Percentiles rank a stretch among this genome's conserved stretches.
Evolutionary conservation across 2,329 filamentous ascomycete species (phyloP).

Genomic region (Hymenoscyphus repandus): DNA sequence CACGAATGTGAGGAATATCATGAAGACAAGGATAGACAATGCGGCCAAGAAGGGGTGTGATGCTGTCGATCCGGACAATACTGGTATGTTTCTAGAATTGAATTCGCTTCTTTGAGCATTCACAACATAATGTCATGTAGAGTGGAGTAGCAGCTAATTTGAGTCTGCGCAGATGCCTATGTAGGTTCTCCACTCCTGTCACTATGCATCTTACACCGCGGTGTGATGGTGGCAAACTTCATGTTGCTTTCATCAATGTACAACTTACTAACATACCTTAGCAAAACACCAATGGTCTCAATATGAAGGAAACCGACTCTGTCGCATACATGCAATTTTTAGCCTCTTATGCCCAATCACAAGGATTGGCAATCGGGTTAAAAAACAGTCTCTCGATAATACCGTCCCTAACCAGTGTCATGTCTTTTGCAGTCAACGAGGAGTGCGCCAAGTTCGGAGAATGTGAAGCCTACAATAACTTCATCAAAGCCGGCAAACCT

Average conservation of each 20-base stretch:
- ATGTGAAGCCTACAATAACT: slow-evolving; percentile 51
- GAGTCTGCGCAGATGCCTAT: slow-evolving; percentile 2
- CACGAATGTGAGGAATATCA: slow-evolving; percentile 56
- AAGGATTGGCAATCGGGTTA: slow-evolving; percentile 56
- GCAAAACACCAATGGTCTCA: slow-evolving; percentile 40
- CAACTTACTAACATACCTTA: slow-evolving; percentile 32
- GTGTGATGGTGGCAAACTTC: not conserved
- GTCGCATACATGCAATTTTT: slow-evolving; percentile 57
- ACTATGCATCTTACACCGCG: not conserved
- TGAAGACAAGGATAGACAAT: slow-evolving; percentile 53
- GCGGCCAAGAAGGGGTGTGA: slow-evolving; percentile 60
- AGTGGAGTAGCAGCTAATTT: not conserved
- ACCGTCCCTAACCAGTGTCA: slow-evolving; percentile 38
- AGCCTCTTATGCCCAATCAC: slow-evolving; percentile 44
- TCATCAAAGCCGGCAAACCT: slow-evolving; percentile 56
- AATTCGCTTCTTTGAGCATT: not conserved
- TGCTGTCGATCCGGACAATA: slow-evolving; percentile 67
- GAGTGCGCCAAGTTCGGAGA: slow-evolving; percentile 58
- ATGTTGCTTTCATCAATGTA: not conserved
- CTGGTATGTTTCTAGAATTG: slow-evolving; percentile 36
- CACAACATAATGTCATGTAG: not conserved
- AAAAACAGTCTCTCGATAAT: slow-evolving; percentile 65
- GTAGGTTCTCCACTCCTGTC: not conserved
- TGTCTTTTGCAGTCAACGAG: slow-evolving; percentile 66
- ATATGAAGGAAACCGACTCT: slow-evolving; percentile 50